Percentiles rank a stretch among this genome's conserved stretches.
Conservation (phyloP, 2,329 filamentous ascomycete genomes). For the Aspergillus intermedius region DNA sequence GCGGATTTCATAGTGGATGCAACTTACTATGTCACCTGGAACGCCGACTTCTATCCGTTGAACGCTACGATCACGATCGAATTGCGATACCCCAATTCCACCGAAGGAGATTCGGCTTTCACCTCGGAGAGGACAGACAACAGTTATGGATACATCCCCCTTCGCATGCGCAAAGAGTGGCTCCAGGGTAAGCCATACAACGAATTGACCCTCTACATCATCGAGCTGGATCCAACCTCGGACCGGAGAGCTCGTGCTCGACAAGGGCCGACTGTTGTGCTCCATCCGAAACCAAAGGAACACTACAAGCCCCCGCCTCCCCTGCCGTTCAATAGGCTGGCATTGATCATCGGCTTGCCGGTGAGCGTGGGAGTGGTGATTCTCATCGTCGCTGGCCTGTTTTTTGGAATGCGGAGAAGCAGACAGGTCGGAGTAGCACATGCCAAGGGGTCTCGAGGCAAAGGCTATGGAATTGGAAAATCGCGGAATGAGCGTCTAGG, state of each 20-base stretch:
- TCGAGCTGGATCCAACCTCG: slow-evolving; percentile 23
- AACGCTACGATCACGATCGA: slow-evolving; percentile 28
- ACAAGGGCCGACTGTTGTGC: slow-evolving; percentile 31
- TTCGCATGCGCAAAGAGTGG: slow-evolving; percentile 36
- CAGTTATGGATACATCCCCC: slow-evolving; percentile 31
- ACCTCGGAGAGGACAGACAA: slow-evolving; percentile 31
- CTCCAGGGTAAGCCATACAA: slow-evolving; percentile 31
- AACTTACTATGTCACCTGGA: slow-evolving; percentile 36
- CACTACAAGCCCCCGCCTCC: slow-evolving; percentile 30
- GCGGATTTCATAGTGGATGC: slow-evolving; percentile 30
- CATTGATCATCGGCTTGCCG: slow-evolving; percentile 38
- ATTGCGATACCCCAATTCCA: slow-evolving; percentile 29
- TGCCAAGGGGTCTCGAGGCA: slow-evolving; percentile 28
- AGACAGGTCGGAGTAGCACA: slow-evolving; percentile 32
- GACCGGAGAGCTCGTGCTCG: slow-evolving; percentile 19
- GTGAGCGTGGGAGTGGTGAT: slow-evolving; percentile 32
- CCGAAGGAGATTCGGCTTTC: slow-evolving; percentile 29
- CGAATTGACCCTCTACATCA: slow-evolving; percentile 33
- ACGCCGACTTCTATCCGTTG: slow-evolving; percentile 25
- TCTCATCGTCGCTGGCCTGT: slow-evolving; percentile 32
- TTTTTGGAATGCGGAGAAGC: slow-evolving; percentile 36
- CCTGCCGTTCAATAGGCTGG: slow-evolving; percentile 24
- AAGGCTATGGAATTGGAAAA: slow-evolving; percentile 33
- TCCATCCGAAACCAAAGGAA: slow-evolving; percentile 26
- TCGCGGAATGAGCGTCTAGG: slow-evolving; percentile 30